Evolutionary conservation across 371 early-diverging fungal species (phyloP).

Genomic region (Rhizopus stolonifer): DNA sequence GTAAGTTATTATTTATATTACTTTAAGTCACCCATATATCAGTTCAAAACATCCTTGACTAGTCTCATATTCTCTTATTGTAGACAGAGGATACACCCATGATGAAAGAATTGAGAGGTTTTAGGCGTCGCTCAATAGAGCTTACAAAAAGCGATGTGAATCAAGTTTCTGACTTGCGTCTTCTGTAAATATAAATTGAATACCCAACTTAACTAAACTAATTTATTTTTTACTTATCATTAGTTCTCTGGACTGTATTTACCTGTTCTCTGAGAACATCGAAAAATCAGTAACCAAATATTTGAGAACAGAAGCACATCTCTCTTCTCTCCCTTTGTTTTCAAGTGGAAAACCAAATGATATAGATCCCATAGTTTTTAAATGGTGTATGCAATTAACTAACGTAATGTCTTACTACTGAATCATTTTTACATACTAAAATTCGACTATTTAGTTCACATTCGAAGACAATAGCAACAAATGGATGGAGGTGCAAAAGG

Average conservation of each 20-base stretch:
- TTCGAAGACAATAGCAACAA: conserved; percentile 10
- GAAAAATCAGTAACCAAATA: conserved; percentile 12
- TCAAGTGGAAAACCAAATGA: conserved; percentile 8
- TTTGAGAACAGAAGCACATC: conserved; percentile 8
- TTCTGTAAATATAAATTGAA: conserved; percentile 8
- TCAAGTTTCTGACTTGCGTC: conserved; percentile 14
- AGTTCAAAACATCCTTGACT: not conserved
- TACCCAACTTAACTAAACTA: not conserved
- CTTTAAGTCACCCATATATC: no score
- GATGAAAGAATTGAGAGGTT: conserved; percentile 4
- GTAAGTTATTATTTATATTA: conserved; percentile 2
- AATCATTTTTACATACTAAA: conserved; percentile 5
- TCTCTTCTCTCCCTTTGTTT: conserved; percentile 1
- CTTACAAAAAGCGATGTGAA: conserved; percentile 3
- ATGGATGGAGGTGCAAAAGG: conserved; percentile 11
- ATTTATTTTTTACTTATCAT: conserved; percentile 6
- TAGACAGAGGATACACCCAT: conserved; percentile 4
- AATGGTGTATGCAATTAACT: conserved; percentile 5
- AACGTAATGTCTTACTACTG: conserved; percentile 1
- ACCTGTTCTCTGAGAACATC: conserved; percentile 13
- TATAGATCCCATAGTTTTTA: conserved; percentile 4
- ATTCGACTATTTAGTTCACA: conserved; percentile 8
- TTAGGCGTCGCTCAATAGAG: conserved; percentile 8
- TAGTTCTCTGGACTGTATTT: conserved; percentile 13
- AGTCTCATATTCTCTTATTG: conserved; percentile 1